These are phyloP conservation scores for Lactifluus piperatus DNA, from an alignment of 768 basidiomycete genomes.

Conservation along the genomic window DNA sequence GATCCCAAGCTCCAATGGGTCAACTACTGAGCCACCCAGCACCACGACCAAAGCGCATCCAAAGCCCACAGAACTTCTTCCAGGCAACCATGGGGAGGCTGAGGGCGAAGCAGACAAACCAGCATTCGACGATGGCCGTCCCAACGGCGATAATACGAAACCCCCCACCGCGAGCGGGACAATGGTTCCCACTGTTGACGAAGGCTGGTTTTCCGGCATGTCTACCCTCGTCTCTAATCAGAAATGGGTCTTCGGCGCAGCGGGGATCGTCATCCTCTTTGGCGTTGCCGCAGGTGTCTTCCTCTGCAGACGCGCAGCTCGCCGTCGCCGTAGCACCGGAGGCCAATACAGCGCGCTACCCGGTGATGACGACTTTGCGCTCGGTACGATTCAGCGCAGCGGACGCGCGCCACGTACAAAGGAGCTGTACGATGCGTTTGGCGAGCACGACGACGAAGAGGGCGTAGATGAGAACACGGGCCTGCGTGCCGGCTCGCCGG, in stretches of 20 bases:
- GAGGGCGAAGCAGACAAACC: slow-evolving; percentile 76
- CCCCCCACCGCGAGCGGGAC: slow-evolving; percentile 24
- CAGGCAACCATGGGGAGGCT: slow-evolving; percentile 74
- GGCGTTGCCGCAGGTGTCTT: slow-evolving; percentile 59
- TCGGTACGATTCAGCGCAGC: slow-evolving; percentile 54
- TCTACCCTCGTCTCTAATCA: slow-evolving; percentile 62
- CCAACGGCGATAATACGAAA: slow-evolving; percentile 23
- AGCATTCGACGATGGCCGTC: slow-evolving; percentile 39
- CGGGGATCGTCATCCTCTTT: slow-evolving; percentile 72
- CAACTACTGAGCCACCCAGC: slow-evolving; percentile 28
- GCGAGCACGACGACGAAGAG: slow-evolving; percentile 75
- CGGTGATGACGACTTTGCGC: slow-evolving; percentile 67
- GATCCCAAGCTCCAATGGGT: slow-evolving; percentile 24
- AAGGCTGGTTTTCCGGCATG: slow-evolving; percentile 81
- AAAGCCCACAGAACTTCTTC: slow-evolving; percentile 84
- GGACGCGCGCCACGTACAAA: slow-evolving; percentile 41
- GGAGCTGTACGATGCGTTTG: slow-evolving; percentile 96
- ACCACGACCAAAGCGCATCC: slow-evolving; percentile 51
- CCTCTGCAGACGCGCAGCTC: slow-evolving; percentile 65
- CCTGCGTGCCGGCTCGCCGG: slow-evolving; percentile 36
- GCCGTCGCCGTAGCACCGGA: slow-evolving; percentile 30
- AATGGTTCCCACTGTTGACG: slow-evolving; percentile 54
- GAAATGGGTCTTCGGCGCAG: slow-evolving; percentile 85
- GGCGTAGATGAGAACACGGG: slow-evolving; percentile 67
- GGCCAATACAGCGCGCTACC: slow-evolving; percentile 52